A percentile compares a stretch with the other conserved stretches of the same genome.
These are phyloP conservation scores for Neoarthrinium moseri DNA, from an alignment of 2,329 filamentous ascomycete species.

Conservation along the genomic window DNA sequence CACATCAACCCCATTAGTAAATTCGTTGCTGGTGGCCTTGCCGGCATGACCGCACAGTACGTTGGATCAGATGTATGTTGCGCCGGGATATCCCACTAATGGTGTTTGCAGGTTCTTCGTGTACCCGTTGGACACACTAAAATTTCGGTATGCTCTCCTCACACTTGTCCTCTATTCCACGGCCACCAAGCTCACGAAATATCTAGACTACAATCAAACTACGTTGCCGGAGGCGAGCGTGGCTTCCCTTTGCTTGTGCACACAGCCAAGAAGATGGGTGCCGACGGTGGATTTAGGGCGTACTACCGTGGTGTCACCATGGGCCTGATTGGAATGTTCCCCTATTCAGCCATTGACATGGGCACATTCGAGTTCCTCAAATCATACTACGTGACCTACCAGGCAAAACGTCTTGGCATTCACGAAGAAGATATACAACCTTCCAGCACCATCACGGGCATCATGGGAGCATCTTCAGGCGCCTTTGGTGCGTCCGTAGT, in stretches of 20 bases:
- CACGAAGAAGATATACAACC: constrained; percentile 82
- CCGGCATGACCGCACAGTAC: constrained; percentile 90
- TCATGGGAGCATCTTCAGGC: constrained; percentile 87
- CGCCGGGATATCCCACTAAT: constrained; percentile 19
- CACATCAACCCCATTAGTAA: constrained; percentile 81
- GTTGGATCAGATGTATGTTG: constrained; percentile 30
- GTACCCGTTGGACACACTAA: constrained; percentile 88
- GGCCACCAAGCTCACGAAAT: constrained; percentile 22
- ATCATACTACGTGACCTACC: constrained; percentile 65
- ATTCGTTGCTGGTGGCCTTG: constrained; percentile 86
- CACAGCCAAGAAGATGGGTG: constrained; percentile 85
- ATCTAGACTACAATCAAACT: constrained; percentile 90
- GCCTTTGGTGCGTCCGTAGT: constrained; percentile 91
- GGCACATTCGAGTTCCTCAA: constrained; percentile 95
- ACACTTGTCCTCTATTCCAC: constrained; percentile 6
- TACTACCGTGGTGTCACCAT: constrained; percentile 94
- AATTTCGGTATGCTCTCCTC: constrained; percentile 60
- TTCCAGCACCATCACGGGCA: constrained; percentile 79
- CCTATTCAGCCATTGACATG: constrained; percentile 95
- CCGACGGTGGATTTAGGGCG: constrained; percentile 67
- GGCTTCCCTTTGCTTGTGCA: constrained; percentile 80
- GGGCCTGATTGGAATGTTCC: constrained; percentile 94
- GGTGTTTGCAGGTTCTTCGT: constrained; percentile 68
- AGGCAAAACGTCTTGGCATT: constrained; percentile 66
- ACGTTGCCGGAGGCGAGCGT: constrained; percentile 78